These are phyloP conservation scores for Sporothrix brasiliensis DNA, from an alignment of 2,329 filamentous ascomycete species.

Conservation along the genomic window DNA sequence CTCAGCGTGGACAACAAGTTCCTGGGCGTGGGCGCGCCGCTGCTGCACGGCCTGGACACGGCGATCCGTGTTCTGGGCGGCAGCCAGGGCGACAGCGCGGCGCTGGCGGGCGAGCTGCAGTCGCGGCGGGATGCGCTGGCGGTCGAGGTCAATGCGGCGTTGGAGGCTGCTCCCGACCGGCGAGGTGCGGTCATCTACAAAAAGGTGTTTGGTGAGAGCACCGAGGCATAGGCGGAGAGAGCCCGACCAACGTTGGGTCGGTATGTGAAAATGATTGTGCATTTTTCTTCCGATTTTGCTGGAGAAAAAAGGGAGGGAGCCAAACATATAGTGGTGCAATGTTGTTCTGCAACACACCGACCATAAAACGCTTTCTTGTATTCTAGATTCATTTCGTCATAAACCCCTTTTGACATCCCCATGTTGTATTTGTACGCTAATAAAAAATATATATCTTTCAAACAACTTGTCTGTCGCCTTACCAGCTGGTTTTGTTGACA, in stretches of 20 bases:
- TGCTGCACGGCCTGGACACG: slow-evolving; percentile 51
- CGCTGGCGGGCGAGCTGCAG: slow-evolving; percentile 46
- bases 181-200: slow-evolving; percentile 41
- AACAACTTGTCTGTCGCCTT: not conserved
- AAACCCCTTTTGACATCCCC: slow-evolving; percentile 6
- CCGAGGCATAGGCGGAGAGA: slow-evolving; percentile 14
- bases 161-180: slow-evolving; percentile 33
- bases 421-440: slow-evolving; percentile 18
- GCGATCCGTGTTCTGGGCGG: slow-evolving; percentile 48
- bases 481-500: slow-evolving; percentile 18
- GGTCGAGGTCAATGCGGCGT: slow-evolving; percentile 39
- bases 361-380: slow-evolving; percentile 22
- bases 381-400: slow-evolving; percentile 25
- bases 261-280: not conserved
- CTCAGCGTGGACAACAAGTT: slow-evolving; percentile 45
- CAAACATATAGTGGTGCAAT: not conserved
- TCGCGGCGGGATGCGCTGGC: slow-evolving; percentile 44
- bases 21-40: slow-evolving; percentile 43
- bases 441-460: not conserved
- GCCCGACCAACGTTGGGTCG: not conserved
- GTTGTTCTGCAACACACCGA: not conserved
- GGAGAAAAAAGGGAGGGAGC: slow-evolving; percentile 2
- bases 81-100: slow-evolving; percentile 32
- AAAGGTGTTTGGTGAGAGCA: slow-evolving; percentile 40
- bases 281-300: not conserved